Evolutionary conservation across 805 yeast species (phyloP), one percentile per base, ranked within the genome.

Genomic region (Huiozyma naganishii): DNA sequence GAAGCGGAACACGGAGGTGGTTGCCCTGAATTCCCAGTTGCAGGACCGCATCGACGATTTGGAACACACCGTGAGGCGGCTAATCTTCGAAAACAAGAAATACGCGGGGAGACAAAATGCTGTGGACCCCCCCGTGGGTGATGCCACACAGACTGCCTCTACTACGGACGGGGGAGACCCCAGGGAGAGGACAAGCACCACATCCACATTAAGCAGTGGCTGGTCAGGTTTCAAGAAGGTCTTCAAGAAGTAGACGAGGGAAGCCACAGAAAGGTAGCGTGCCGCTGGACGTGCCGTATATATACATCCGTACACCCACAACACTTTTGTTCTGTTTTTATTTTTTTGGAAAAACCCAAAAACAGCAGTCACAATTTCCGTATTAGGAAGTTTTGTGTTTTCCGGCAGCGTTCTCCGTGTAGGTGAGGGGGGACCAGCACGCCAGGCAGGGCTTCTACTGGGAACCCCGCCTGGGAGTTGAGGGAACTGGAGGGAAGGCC

Each of bases 1-100:
- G 74, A 74, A 73, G 41, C 68, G 81, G 45, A 80, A 81, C 48
- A 54, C 71, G 40, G 79, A 78, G 57, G 83, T 81, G n/a, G 76
- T 77, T 80, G 79, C 72, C 43, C 70, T 74, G 46, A 81, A 80
- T 50, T 65, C 75, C 46, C 61, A 68, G 32, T 59, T 80, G 11
- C 85, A 79, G 48, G 80, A 76, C 32, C 73, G 69, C 45, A 57
- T 78, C 1, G 62, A 64, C 10, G 53, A 60, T 11, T 58, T 77
- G 17, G 73, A 77, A 47, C 56, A 56, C 23, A 69, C 70, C 45
- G 51, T 72, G 34, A 70, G 59, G 6, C 59, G 55, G 1, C 49
- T 71, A 43, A 69, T 64, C 40, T 48, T 48, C 7, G 54, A 51
- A 5, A 63, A 63, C 42, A 54, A 48, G 29, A 29, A 23, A 7